Conservation (phyloP, 2,329 filamentous ascomycete species). For the Coniochaeta hoffmannii region DNA sequence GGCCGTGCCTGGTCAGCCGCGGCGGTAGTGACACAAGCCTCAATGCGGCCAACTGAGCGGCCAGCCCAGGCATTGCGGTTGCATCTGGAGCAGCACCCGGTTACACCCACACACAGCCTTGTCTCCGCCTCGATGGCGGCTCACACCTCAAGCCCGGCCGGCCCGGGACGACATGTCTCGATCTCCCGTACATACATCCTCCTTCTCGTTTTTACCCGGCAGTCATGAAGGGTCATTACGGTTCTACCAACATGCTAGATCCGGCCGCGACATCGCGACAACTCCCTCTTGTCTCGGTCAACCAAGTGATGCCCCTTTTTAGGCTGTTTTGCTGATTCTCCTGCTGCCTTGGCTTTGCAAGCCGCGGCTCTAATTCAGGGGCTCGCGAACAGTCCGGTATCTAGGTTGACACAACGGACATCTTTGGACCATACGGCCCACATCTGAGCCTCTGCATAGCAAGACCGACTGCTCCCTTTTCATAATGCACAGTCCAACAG, state of each 20-base stretch:
- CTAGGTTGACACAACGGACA: neutral
- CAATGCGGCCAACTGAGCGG: neutral
- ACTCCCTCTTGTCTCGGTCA: neutral
- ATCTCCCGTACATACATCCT: neutral
- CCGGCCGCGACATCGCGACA: neutral
- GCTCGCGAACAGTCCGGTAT: neutral
- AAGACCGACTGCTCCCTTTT: neutral
- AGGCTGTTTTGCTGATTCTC: neutral
- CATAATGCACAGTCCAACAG: neutral
- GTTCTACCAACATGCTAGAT: neutral
- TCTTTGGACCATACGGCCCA: neutral
- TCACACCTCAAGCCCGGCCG: neutral
- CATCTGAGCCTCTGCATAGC: neutral
- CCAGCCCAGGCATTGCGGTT: neutral
- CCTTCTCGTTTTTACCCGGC: neutral
- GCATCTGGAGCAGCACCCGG: neutral
- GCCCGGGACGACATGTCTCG: neutral
- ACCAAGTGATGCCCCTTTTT: neutral
- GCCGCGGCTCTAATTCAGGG: neutral
- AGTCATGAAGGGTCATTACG: neutral
- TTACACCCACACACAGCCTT: neutral
- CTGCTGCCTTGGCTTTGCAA: neutral
- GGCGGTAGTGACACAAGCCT: conserved; percentile 1
- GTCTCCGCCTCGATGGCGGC: neutral
- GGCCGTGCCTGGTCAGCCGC: neutral